phyloP scores from a whole-genome alignment of 1,284 basidiomycete genomes.

The Pulveroboletus ridleyi region DNA sequence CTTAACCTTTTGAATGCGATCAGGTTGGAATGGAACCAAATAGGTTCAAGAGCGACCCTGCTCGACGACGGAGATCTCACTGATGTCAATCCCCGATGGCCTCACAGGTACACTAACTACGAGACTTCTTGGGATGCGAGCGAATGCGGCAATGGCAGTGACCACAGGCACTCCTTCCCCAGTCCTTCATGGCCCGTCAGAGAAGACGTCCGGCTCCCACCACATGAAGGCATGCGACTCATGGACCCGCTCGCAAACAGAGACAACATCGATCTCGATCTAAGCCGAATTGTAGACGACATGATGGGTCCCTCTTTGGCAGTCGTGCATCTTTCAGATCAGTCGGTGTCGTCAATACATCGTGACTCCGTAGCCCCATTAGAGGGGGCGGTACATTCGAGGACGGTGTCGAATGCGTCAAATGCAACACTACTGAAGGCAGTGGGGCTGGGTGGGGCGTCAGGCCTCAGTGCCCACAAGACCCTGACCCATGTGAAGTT shows the following conservation, averaged over 20 bases:
- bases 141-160: conserved; percentile 1
- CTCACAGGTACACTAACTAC: conserved; percentile 40
- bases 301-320: conserved; percentile 52
- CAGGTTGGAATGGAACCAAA: conserved; percentile 39
- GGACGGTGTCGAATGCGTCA: conserved; percentile 30
- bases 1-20: conserved; percentile 43
- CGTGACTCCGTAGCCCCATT: conserved; percentile 16
- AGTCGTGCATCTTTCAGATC: conserved; percentile 27
- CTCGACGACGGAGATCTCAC: conserved; percentile 55
- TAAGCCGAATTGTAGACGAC: conserved; percentile 51
- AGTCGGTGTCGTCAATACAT: conserved; percentile 33
- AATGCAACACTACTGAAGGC: conserved; percentile 31
- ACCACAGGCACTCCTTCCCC: background rate
- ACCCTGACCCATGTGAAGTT: too few relatives aligned
- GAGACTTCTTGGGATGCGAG: conserved; percentile 31
- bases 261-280: conserved; percentile 44
- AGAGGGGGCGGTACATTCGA: conserved; percentile 21
- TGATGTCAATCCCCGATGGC: conserved; percentile 36
- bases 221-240: conserved; percentile 44
- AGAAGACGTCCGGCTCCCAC: conserved; percentile 57
- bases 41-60: conserved; percentile 44
- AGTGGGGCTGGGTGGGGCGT: conserved; percentile 20
- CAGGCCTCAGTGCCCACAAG: background rate
- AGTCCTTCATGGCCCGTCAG: conserved; percentile 40
- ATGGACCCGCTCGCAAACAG: conserved; percentile 48